A percentile compares a stretch with the other conserved stretches of the same genome.
Evolutionary conservation across 2,329 filamentous ascomycete genomes (phyloP).

Genomic region (Diaporthe sp.): DNA sequence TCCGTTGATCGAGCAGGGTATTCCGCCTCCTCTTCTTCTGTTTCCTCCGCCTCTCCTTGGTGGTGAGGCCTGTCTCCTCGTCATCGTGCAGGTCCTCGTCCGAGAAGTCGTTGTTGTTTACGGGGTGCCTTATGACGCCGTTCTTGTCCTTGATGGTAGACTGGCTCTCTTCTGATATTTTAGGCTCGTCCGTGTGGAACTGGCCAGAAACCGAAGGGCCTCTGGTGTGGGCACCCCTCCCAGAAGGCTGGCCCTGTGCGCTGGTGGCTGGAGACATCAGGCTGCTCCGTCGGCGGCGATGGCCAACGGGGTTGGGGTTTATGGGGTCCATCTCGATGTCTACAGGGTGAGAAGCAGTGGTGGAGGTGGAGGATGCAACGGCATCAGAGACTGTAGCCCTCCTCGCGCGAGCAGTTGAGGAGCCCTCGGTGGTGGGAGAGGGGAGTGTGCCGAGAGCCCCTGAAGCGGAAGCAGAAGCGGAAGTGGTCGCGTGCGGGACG

Average conservation of each 20-base stretch:
- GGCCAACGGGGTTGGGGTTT: constrained; percentile 55
- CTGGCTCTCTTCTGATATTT: constrained; percentile 61
- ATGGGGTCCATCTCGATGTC: constrained; percentile 72
- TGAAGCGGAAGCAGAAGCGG: constrained; percentile 19
- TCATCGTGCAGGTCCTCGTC: constrained; percentile 86
- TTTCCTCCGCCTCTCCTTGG: constrained; percentile 78
- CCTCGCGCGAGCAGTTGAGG: constrained; percentile 38
- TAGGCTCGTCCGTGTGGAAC: constrained; percentile 55
- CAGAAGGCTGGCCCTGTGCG: constrained; percentile 42
- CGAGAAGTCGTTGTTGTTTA: constrained; percentile 65
- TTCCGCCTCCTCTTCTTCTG: constrained; percentile 77
- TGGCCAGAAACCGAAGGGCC: constrained; percentile 49
- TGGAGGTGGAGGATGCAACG: constrained; percentile 38
- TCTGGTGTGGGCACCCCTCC: constrained; percentile 47
- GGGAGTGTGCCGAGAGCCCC: constrained; percentile 26
- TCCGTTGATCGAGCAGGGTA: constrained; percentile 77
- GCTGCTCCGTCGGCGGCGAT: constrained; percentile 70
- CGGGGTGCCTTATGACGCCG: constrained; percentile 42
- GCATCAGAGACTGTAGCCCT: constrained; percentile 41
- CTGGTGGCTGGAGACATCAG: constrained; percentile 58
- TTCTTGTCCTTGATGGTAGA: constrained; percentile 42
- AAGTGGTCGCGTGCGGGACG: constrained; percentile 36
- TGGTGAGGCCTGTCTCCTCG: constrained; percentile 89
- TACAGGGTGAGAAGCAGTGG: constrained; percentile 45
- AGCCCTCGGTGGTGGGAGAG: constrained; percentile 27